Percentiles rank a stretch among this genome's conserved stretches.
phyloP scores from a whole-genome alignment of 129 eudicot genomes.

The Flaveria sonorensis region DNA sequence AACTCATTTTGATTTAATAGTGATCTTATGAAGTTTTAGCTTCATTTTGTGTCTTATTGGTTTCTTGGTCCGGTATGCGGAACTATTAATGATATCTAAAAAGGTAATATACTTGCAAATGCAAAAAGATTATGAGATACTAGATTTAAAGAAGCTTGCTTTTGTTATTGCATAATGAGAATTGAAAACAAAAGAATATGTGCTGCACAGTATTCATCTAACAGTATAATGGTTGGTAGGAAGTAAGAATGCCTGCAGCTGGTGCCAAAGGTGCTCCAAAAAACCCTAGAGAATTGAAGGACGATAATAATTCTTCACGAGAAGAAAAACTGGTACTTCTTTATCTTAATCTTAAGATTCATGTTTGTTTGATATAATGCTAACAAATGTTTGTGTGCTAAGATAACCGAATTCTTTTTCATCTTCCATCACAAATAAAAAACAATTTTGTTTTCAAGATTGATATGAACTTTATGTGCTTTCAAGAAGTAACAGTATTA shows the following conservation, averaged over 20 bases:
- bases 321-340: constrained; percentile 79
- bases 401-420: too few species aligned
- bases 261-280: constrained; percentile 86
- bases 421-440: too few species aligned
- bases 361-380: too few species aligned
- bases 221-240: constrained; percentile 51
- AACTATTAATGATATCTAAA: neutral
- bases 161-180: neutral
- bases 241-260: constrained; percentile 99
- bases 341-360: neutral
- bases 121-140: neutral
- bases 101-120: constrained; percentile 12
- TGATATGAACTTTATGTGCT: constrained; percentile 5
- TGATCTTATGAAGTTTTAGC: neutral
- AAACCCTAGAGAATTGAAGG: constrained; percentile 83
- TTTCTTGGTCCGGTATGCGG: neutral
- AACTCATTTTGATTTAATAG: neutral
- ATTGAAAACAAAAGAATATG: neutral
- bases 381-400: too few species aligned
- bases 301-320: constrained; percentile 82
- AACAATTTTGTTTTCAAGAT: neutral
- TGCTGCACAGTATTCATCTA: constrained; percentile 25
- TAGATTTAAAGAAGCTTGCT: constrained; percentile 4
- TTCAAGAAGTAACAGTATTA: neutral
- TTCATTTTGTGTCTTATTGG: constrained; percentile 15